Percentiles rank a stretch among this genome's conserved stretches.
Conservation (phyloP, 306 rosid genomes). For the Trifolium repens region DNA sequence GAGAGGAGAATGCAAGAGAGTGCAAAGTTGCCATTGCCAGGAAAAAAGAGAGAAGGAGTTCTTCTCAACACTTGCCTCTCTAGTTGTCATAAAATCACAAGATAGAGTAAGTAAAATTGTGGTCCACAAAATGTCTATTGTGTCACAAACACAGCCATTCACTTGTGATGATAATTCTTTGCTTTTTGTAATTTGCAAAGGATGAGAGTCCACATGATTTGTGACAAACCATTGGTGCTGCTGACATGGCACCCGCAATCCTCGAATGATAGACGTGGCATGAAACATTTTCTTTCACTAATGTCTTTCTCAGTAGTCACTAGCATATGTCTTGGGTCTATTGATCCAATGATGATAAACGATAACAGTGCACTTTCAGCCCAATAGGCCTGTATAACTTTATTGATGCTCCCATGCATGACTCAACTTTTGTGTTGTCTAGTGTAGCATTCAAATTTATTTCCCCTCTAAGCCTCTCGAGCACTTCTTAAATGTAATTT, state of each 20-base stretch:
- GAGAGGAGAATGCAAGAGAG: conserved; percentile 73
- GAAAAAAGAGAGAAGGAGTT: conserved; percentile 16
- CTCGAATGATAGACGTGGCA: conserved; percentile 30
- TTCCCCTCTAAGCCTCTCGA: too few species aligned
- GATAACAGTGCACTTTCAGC: too few species aligned
- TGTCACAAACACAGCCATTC: conserved; percentile 78
- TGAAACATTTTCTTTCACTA: not conserved
- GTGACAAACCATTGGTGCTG: conserved; percentile 22
- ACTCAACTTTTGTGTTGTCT: too few species aligned
- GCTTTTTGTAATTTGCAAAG: conserved; percentile 23
- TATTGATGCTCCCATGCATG: too few species aligned
- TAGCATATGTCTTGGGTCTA: too few species aligned
- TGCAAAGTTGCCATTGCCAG: conserved; percentile 77
- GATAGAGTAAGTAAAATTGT: conserved; percentile 43
- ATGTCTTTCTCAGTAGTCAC: too few species aligned
- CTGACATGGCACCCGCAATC: conserved; percentile 41
- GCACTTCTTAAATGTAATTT: too few species aligned
- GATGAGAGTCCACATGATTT: conserved; percentile 21
- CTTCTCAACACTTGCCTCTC: not conserved
- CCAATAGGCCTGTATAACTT: too few species aligned
- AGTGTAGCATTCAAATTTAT: too few species aligned
- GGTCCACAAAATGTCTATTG: conserved; percentile 57
- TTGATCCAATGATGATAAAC: too few species aligned
- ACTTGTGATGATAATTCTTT: conserved; percentile 41
- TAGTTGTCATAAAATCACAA: not conserved